Base-by-base conservation (phyloP, 805 yeast species). In the Candida yuanshanica region DNA sequence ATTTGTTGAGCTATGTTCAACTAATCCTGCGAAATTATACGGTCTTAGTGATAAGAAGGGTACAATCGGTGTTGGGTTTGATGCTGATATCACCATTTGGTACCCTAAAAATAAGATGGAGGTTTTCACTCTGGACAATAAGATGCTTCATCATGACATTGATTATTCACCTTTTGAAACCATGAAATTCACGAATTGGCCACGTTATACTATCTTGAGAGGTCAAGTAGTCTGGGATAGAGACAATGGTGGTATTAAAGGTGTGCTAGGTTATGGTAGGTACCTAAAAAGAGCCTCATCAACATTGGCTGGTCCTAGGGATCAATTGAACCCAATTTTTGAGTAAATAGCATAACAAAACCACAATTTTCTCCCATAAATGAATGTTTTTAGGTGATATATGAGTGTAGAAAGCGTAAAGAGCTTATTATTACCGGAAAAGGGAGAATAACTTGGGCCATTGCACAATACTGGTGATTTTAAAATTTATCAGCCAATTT, bases 71-170 rank as follows among this genome's bases (percentile, higher is more conserved):
- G 67, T 71, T 16, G 77, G 77, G 2, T 58, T 58, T 43, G 77
- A 72, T 55, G 77, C 77, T 6, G 77, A 72, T 47, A 37, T 72
- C 16, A 69, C 67, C 4, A 62, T 72, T 20, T 72, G 77, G 77
- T 69, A 72, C 51, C 73, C 74, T 14, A 51, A 58, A 37, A 60
- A 55, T 13, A 33, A 53, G 31, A 51, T 64, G 52, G 39, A 46
- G 27, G 50, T 59, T 2, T 62, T 59, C 37, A 31, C 35, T 0
- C 40, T 63, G 24, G 51, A 41, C 24, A 66, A 66, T 41, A 51
- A 41, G 2, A 55, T 60, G 59, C 42, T 66, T 12, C 61, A 63
- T 42, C 70, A 66, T 44, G 57, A 56, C 23, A 59, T 66, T 37
- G 72, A 67, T 45, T 62, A 66, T 39, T 56, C 69, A 1, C 69